A percentile compares a stretch with the other conserved stretches of the same genome.
phyloP scores from a whole-genome alignment of 2,329 filamentous ascomycete species.

The Rutstroemia sp. region DNA sequence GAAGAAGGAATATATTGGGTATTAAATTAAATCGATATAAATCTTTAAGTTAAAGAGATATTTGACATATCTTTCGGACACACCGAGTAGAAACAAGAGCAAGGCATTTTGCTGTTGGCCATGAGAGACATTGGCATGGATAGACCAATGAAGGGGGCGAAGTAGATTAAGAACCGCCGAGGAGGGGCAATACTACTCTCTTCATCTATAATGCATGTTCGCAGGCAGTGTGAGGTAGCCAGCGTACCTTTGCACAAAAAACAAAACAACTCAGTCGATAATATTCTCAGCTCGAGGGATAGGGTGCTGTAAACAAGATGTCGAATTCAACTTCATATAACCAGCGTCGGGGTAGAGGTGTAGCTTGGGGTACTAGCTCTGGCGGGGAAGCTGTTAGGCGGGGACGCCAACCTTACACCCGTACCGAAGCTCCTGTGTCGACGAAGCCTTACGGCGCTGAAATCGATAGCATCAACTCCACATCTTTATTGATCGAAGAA shows the following conservation, averaged over 20 bases:
- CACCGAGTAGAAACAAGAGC: no score
- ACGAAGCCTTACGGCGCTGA: slow-evolving; percentile 11
- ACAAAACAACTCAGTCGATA: background rate
- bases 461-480: slow-evolving; percentile 16
- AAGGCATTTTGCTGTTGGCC: no score
- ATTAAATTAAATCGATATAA: no score
- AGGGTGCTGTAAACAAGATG: background rate
- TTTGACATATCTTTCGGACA: no score
- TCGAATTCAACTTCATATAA: background rate
- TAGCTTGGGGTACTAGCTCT: background rate
- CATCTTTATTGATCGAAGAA: slow-evolving; percentile 18
- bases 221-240: background rate
- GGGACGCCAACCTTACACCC: background rate
- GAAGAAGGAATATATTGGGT: no score
- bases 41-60: no score
- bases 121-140: background rate
- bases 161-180: background rate
- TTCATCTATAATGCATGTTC: no score
- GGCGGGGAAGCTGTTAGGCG: background rate
- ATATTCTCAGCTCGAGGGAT: background rate
- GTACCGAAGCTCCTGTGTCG: background rate
- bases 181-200: no score
- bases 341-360: background rate
- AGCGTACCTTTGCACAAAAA: no score
- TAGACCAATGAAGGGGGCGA: background rate